These are phyloP conservation scores for Adansonia madagascariensis DNA, from an alignment of 441 rosid species.

Conservation along the genomic window DNA sequence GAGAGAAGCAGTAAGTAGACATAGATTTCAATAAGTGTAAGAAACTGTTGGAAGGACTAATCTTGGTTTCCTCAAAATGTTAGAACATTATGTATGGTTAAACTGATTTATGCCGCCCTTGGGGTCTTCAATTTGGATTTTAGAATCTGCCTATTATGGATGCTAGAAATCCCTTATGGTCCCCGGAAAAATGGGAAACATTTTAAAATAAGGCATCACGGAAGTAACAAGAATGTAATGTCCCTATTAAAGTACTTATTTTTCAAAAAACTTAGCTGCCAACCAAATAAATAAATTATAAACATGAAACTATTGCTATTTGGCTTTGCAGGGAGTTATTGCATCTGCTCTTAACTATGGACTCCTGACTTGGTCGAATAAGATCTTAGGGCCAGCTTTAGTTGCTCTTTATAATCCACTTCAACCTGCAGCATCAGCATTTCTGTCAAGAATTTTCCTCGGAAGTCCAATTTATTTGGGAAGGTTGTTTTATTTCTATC, in stretches of 20 bases:
- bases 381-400: constrained; percentile 92
- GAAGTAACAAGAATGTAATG: background rate
- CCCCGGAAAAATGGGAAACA: background rate
- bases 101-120: background rate
- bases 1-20: background rate
- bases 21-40: background rate
- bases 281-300: background rate
- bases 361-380: constrained; percentile 92
- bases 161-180: constrained; percentile 1
- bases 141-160: background rate
- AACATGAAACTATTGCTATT: background rate
- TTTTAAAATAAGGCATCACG: background rate
- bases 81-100: constrained; percentile 12
- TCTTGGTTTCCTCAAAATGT: background rate
- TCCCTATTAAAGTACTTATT: background rate
- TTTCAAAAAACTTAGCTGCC: background rate
- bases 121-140: constrained; percentile 14
- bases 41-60: background rate
- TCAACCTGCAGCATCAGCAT: constrained; percentile 91
- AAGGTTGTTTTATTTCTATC: constrained; percentile 66
- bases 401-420: constrained; percentile 97
- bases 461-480: constrained; percentile 93
- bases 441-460: constrained; percentile 82
- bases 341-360: constrained; percentile 94
- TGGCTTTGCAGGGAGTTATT: constrained; percentile 60